Base-by-base conservation (phyloP, 108 stramenopile species). In the Parietichytrium sp. region DNA sequence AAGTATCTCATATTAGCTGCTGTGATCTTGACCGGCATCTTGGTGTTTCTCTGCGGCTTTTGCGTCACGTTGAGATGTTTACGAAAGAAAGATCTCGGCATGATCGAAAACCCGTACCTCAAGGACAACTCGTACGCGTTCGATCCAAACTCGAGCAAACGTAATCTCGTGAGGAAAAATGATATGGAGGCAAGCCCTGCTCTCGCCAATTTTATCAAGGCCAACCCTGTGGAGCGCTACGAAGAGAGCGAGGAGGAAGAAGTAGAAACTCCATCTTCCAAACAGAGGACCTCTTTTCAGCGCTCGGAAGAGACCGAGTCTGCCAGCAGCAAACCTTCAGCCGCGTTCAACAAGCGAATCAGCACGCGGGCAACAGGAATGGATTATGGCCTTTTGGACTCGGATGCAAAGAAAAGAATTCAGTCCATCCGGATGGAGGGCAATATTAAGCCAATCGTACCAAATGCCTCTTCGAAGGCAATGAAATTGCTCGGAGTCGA, bases 401-500 rank as follows among this genome's bases (percentile, higher is more conserved):
- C 33, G 10, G 61, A 72, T n/a, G 61, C 61, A 33, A 36, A 45
- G 38, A 25, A 72, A 10, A 33, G 61, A 6, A 72, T 72, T 27
- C 38, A 23, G 6, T 45, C 38, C 61, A 45, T 72, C 20, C 61
- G 61, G 8, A 25, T 72, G 20, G 61, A 72, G 42, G 61, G 61
- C 33, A 72, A 72, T 42, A 10, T 72, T 33, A 33, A 72, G 20
- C 61, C 61, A 13, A 45, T 72, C 20, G 61, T 72, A 12, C 38
- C 61, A 33, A 72, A 72, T 16, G 38, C 61, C 1, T 72, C 61
- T 25, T n/a, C 33, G 2, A 72, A 72, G 42, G 61, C 61, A 10
- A 33, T 72, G 29, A 33, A 42, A 10, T 45, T 72, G 61, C 61
- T 72, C 42, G 61, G 61, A 10, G 61, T 72, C 42, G 61, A 72